phyloP scores from a whole-genome alignment of 495 filamentous ascomycete genomes.

The Aspergillus kassunensis region DNA sequence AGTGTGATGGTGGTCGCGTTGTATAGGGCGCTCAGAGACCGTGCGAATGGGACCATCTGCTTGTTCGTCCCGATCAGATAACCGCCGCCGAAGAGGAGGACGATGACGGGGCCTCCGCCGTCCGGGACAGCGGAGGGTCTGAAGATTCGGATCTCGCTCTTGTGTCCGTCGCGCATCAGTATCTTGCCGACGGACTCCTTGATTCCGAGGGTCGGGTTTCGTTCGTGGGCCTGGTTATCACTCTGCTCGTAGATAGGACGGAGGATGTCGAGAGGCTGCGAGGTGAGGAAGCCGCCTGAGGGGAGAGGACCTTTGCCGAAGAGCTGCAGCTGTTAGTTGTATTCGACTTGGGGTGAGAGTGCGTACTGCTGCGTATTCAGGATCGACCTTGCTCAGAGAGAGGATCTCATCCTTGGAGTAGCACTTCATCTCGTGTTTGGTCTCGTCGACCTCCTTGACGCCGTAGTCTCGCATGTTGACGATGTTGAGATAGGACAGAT shows the following conservation, averaged over 20 bases:
- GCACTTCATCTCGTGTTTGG: not conserved
- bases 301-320: not conserved
- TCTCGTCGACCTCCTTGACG: not conserved
- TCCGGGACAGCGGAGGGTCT: not conserved
- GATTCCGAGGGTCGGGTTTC: not conserved
- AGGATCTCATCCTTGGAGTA: not conserved
- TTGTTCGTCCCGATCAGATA: not conserved
- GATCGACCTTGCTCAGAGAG: not conserved
- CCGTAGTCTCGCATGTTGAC: not conserved
- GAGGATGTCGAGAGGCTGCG: not conserved
- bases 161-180: constrained; percentile 3
- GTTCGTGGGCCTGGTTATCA: not conserved
- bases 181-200: not conserved
- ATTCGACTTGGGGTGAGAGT: not conserved
- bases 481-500: no score
- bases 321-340: not conserved
- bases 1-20: not conserved
- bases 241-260: not conserved
- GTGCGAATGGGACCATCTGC: not conserved
- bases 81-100: constrained; percentile 10
- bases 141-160: not conserved
- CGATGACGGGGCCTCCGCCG: not conserved
- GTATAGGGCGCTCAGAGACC: not conserved
- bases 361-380: not conserved
- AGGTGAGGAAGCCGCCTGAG: not conserved